phyloP scores from a whole-genome alignment of 345 rosid species.

The Alliaria petiolata region DNA sequence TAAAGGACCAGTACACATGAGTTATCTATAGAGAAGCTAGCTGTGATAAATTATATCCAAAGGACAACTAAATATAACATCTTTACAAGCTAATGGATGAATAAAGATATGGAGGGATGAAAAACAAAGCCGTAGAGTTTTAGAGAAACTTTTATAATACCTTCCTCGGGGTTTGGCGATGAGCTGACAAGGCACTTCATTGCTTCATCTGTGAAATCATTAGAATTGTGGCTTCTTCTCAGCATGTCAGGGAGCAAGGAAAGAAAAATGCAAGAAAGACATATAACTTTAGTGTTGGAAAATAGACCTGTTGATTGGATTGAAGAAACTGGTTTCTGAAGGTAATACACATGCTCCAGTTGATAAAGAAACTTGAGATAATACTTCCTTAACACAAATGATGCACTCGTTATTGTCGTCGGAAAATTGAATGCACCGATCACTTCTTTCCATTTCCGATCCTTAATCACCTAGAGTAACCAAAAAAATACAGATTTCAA shows the following conservation, averaged over 20 bases:
- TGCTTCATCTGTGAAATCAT: slow-evolving; percentile 25
- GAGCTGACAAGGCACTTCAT: not conserved
- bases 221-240: not conserved
- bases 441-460: slow-evolving; percentile 94
- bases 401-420: slow-evolving; percentile 80
- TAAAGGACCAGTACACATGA: not conserved
- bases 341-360: slow-evolving; percentile 69
- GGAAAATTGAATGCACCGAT: slow-evolving; percentile 66
- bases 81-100: slow-evolving; percentile 6
- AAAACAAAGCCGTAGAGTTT: not conserved
- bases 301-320: slow-evolving; percentile 20
- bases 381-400: slow-evolving; percentile 74
- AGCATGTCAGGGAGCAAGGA: not conserved
- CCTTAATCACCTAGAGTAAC: slow-evolving; percentile 53
- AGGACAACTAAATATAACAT: not conserved
- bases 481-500: not conserved
- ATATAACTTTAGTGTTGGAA: not conserved
- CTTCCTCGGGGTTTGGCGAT: slow-evolving; percentile 22
- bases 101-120: not conserved
- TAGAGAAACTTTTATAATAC: slow-evolving; percentile 3
- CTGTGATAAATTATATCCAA: not conserved
- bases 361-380: slow-evolving; percentile 66
- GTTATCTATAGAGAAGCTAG: not conserved
- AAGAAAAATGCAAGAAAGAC: not conserved
- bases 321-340: slow-evolving; percentile 38